Conservation (phyloP, 495 filamentous ascomycete species). For the Xylaria longipes region DNA sequence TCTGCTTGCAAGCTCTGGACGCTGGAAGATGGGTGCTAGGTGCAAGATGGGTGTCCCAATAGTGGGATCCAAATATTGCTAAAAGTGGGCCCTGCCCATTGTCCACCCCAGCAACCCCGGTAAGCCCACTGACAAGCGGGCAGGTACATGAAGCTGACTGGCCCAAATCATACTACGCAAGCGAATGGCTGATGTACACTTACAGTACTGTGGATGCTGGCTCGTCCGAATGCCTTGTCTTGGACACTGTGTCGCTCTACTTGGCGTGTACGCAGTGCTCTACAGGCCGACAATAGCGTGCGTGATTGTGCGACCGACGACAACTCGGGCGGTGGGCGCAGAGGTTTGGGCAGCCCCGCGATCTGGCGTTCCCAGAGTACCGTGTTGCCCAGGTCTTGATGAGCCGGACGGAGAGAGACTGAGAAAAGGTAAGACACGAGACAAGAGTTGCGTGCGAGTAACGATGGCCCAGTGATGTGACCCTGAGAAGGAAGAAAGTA, state of each 20-base stretch:
- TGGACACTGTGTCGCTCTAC: constrained; percentile 25
- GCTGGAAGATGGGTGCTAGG: constrained; percentile 6
- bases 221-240: constrained; percentile 12
- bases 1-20: constrained; percentile 23
- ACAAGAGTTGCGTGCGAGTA: neutral
- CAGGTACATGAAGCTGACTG: constrained; percentile 31
- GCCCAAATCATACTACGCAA: constrained; percentile 20
- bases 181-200: constrained; percentile 27
- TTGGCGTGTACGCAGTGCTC: constrained; percentile 5
- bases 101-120: constrained; percentile 29
- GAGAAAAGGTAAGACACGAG: neutral
- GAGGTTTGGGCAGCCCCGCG: constrained; percentile 23
- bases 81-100: constrained; percentile 38
- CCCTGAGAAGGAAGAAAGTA: neutral
- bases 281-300: constrained; percentile 20
- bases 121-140: constrained; percentile 24
- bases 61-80: constrained; percentile 42
- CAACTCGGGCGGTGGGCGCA: constrained; percentile 13
- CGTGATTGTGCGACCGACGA: constrained; percentile 20
- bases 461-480: neutral
- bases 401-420: neutral
- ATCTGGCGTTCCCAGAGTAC: neutral
- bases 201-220: constrained; percentile 27
- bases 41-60: constrained; percentile 42
- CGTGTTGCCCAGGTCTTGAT: neutral